Conservation (phyloP, 1,139 yeast genomes). For the Groenewaldozyma sp. region DNA sequence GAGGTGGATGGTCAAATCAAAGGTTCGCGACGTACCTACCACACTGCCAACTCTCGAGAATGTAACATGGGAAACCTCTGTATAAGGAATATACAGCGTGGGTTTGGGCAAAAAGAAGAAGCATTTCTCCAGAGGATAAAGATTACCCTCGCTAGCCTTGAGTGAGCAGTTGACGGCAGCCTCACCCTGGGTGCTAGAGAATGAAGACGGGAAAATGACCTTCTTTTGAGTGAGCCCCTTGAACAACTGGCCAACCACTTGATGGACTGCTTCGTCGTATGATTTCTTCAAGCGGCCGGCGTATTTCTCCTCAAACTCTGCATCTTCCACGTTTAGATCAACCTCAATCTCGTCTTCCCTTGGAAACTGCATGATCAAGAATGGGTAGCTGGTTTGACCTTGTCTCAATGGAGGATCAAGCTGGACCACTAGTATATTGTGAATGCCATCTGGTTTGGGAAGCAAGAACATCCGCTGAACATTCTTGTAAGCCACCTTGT, state of each 20-base stretch:
- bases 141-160: slow-evolving; percentile 90
- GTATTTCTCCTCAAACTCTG: slow-evolving; percentile 67
- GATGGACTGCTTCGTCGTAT: slow-evolving; percentile 76
- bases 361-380: slow-evolving; percentile 78
- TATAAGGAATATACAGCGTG: slow-evolving; percentile 79
- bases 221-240: slow-evolving; percentile 85
- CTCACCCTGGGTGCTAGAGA: slow-evolving; percentile 52
- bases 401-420: slow-evolving; percentile 91
- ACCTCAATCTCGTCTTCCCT: slow-evolving; percentile 88
- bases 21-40: slow-evolving; percentile 75
- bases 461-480: slow-evolving; percentile 84
- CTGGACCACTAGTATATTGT: slow-evolving; percentile 78
- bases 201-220: slow-evolving; percentile 80
- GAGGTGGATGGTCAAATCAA: slow-evolving; percentile 76
- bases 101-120: slow-evolving; percentile 90
- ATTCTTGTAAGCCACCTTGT: slow-evolving; percentile 85
- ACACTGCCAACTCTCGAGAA: slow-evolving; percentile 87
- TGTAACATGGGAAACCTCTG: slow-evolving; percentile 66
- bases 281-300: slow-evolving; percentile 64
- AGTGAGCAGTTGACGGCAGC: slow-evolving; percentile 87
- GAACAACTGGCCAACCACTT: slow-evolving; percentile 81
- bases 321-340: slow-evolving; percentile 77
- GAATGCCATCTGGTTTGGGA: slow-evolving; percentile 91
- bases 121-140: slow-evolving; percentile 85
- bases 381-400: slow-evolving; percentile 96